phyloP scores from a whole-genome alignment of 169 alveolate genomes.

The Prorocentrum cordatum region DNA sequence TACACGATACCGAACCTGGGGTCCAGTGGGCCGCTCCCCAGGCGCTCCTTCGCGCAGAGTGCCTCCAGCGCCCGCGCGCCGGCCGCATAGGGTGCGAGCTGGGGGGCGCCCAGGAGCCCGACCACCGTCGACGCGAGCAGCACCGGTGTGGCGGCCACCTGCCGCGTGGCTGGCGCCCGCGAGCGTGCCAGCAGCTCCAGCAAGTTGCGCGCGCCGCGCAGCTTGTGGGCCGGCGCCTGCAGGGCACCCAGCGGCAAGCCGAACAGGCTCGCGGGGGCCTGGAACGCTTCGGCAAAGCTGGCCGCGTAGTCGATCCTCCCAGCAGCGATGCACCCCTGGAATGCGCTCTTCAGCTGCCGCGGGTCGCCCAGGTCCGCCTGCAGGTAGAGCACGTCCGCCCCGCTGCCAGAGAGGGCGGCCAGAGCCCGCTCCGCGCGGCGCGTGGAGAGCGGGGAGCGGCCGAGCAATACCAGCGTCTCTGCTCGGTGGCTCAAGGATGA shows the following conservation, averaged over 20 bases:
- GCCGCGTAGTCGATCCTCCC: conserved; percentile 1
- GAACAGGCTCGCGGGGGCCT: neutral
- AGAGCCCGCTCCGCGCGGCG: neutral
- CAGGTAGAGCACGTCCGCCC: neutral
- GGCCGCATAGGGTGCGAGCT: conserved; percentile 23
- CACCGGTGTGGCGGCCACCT: neutral
- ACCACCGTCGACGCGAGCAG: conserved; percentile 38
- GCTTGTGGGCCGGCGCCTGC: neutral
- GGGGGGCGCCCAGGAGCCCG: conserved; percentile 7
- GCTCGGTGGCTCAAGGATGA: too few relatives aligned
- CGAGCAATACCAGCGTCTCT: neutral
- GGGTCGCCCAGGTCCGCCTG: conserved; percentile 1
- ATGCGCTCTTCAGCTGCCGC: neutral
- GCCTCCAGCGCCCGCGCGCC: conserved; percentile 56
- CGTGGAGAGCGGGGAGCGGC: neutral
- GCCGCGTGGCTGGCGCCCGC: neutral
- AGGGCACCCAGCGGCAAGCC: neutral
- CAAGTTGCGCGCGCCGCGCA: neutral
- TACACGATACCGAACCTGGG: too few relatives aligned
- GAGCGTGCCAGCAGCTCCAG: neutral
- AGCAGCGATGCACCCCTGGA: neutral
- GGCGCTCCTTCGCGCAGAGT: neutral
- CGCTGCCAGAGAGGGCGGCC: neutral
- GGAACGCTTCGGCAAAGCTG: neutral
- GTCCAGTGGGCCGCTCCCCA: too few relatives aligned